Evolutionary conservation across 148 eudicot genomes (phyloP), one percentile per base, ranked within the genome.

Genomic region (Suaeda aralocaspica): DNA sequence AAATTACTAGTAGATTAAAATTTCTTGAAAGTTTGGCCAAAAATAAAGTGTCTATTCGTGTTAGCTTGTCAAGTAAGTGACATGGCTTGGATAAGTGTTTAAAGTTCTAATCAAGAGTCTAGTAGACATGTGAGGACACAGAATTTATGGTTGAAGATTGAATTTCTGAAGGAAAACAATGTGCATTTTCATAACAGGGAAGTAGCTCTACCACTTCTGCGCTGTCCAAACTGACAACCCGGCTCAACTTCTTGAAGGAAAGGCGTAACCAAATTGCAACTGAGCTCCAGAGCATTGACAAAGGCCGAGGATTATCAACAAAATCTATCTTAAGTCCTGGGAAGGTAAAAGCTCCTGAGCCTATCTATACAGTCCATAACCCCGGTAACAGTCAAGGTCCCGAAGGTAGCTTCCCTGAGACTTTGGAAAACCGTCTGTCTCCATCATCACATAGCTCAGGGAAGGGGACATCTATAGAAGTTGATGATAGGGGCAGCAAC

Each of bases 161-260:
- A 63, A 29, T 61, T 42, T 5, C 67, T 63, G 25, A 63, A 63
- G 30, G 31, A 14, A 59, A 50, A 66, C 4, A 18, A 24, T 67
- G 10, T 65, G 24, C 44, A 31, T 73, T 39, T 73, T 53, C 46
- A 65, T 71, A 45, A 66, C 88, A 95, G 96, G 94, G 86, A 63
- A 70, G 76, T 61, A 83, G 67, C 74, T 48, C 84, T 59, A 76
- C 92, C 57, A 75, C 83, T 63, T 88, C 85, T 31, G 87, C 93
- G 19, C 76, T 91, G 75, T 89, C 97, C 76, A 95, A 87, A 82
- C 86, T 94, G 71, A 83, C 99, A 71, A 89, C 79, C 74, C 74
- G 93, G 39, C 94, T 95, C 65, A 84, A 84, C 85, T 91, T 91
- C 85, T 86, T 95, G 80, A 91, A 95, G 79, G 97, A 91, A 77